Evolutionary conservation across 768 basidiomycete genomes (phyloP).

Genomic region (Inosperma sp.): DNA sequence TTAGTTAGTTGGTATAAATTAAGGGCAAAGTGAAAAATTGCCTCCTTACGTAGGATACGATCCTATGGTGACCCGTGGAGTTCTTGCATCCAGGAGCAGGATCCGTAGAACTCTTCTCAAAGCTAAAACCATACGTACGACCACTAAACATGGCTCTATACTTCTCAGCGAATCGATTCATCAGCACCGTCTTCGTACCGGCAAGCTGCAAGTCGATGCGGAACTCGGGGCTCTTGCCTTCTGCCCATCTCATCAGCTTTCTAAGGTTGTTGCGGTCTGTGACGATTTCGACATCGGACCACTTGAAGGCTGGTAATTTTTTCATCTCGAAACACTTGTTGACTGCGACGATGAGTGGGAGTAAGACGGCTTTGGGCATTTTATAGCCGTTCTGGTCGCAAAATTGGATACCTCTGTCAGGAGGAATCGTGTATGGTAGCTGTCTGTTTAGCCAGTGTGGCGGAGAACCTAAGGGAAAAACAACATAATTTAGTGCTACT

Average conservation of each 20-base stretch:
- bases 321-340: constrained; percentile 38
- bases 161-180: constrained; percentile 54
- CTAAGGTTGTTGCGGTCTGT: constrained; percentile 65
- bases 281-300: constrained; percentile 44
- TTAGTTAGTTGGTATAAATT: too few species aligned
- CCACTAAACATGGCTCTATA: constrained; percentile 34
- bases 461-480: constrained; percentile 45
- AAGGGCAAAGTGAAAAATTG: too few species aligned
- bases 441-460: constrained; percentile 48
- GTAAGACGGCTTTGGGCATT: constrained; percentile 32
- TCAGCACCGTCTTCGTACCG: constrained; percentile 53
- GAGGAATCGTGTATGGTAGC: constrained; percentile 49
- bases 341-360: constrained; percentile 59
- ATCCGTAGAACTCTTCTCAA: constrained; percentile 53
- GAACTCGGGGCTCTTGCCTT: constrained; percentile 44
- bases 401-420: constrained; percentile 46
- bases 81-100: constrained; percentile 45
- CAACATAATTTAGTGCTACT: not conserved
- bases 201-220: constrained; percentile 66
- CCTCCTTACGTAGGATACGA: constrained; percentile 62
- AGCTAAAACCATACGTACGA: constrained; percentile 53
- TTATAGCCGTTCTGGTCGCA: constrained; percentile 57
- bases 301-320: constrained; percentile 33
- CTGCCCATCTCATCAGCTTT: constrained; percentile 59
- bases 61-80: constrained; percentile 56